Conservation (phyloP, 495 filamentous ascomycete species). For the Hapsidospora chrysogenum region DNA sequence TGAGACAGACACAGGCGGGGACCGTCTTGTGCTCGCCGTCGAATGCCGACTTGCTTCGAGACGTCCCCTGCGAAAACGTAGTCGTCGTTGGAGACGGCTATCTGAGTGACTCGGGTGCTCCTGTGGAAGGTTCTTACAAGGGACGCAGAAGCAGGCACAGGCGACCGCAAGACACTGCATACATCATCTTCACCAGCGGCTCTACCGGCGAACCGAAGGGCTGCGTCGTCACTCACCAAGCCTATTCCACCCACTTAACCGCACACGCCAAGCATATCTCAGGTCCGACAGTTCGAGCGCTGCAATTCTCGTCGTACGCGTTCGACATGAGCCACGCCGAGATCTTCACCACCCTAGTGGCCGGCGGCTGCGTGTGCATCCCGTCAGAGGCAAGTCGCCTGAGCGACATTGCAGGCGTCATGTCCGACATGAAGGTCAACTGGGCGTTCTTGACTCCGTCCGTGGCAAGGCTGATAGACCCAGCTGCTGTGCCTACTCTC, state of each 20-base stretch:
- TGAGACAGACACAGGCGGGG: too few relatives aligned
- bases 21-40: too few relatives aligned
- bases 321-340: constrained; percentile 41
- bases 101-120: too few relatives aligned
- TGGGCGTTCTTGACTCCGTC: constrained; percentile 18
- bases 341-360: constrained; percentile 33
- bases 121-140: too few relatives aligned
- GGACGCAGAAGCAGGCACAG: too few relatives aligned
- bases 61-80: too few relatives aligned
- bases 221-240: constrained; percentile 22
- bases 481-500: constrained; percentile 19
- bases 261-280: constrained; percentile 22
- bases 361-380: constrained; percentile 46
- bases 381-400: constrained; percentile 30
- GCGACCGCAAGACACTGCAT: constrained; percentile 16
- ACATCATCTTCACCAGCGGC: constrained; percentile 3
- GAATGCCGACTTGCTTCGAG: too few relatives aligned
- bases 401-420: constrained; percentile 22
- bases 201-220: constrained; percentile 2
- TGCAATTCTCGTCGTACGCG: constrained; percentile 42
- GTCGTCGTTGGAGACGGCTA: too few relatives aligned
- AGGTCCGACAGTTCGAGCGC: constrained; percentile 11
- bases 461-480: constrained; percentile 20
- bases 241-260: constrained; percentile 22
- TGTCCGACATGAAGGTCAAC: constrained; percentile 8